phyloP scores from a whole-genome alignment of 2,329 filamentous ascomycete genomes.

The Aspergillus floridensis region DNA sequence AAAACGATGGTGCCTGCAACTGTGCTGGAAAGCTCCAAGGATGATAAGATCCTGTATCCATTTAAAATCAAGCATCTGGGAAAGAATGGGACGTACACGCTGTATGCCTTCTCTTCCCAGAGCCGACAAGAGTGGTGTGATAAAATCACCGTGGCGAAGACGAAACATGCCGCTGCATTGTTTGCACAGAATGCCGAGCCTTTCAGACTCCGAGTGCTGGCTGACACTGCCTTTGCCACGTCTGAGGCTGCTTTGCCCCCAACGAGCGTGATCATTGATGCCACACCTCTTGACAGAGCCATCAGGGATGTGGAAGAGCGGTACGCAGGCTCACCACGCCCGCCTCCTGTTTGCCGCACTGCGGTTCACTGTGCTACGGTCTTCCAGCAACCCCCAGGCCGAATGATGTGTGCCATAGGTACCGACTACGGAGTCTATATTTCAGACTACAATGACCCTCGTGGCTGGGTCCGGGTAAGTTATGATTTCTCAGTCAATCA shows the following conservation, averaged over 20 bases:
- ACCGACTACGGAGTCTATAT: conserved; percentile 94
- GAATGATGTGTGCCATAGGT: conserved; percentile 85
- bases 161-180: conserved; percentile 81
- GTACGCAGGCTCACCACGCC: conserved; percentile 59
- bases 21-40: conserved; percentile 57
- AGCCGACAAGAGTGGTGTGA: conserved; percentile 85
- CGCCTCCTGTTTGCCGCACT: conserved; percentile 77
- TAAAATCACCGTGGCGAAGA: conserved; percentile 94
- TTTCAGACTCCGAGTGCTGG: conserved; percentile 86
- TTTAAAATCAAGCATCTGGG: conserved; percentile 96
- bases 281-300: conserved; percentile 86
- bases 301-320: conserved; percentile 82
- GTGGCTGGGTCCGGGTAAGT: conserved; percentile 84
- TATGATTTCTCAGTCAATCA: not conserved
- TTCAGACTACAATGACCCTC: conserved; percentile 81
- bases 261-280: conserved; percentile 75
- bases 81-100: conserved; percentile 78
- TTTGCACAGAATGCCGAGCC: conserved; percentile 93
- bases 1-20: conserved; percentile 49
- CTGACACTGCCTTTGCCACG: conserved; percentile 75
- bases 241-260: conserved; percentile 52
- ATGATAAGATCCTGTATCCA: conserved; percentile 84
- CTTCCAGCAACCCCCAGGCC: conserved; percentile 77
- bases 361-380: conserved; percentile 90
- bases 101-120: conserved; percentile 76